Evolutionary conservation across 805 yeast species (phyloP), one percentile per base, ranked within the genome.

Genomic region (Isabelozyma gotoi): DNA sequence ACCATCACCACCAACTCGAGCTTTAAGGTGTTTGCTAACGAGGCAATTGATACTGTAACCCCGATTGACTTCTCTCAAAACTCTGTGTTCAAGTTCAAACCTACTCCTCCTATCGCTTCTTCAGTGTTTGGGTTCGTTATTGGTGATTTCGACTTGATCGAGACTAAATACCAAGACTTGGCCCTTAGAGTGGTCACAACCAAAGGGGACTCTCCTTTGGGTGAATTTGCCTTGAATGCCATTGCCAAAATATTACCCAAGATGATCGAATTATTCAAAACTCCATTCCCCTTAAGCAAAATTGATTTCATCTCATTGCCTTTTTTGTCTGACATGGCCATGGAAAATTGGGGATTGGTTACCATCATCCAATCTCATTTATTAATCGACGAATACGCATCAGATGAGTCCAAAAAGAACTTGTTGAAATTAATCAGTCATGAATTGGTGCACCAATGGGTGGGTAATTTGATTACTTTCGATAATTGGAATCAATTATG

Each of bases 381-480:
- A 10, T 52, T 63, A 19, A 31, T 60, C 14, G 57, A 58, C 33
- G 63, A 59, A n/a, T 3, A 29, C 2, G 32, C 41, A 0, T 50
- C 60, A 2, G 61, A 66, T 32, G 42, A 41, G 1, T 51, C 44
- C 2, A 69, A 68, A 47, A 55, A 33, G 7, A 70, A 64, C 44
- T 55, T 80, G 18, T 65, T 78, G 47, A 85, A 82, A 53, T 70
- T 86, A 36, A 55, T 87, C 7, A 81, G 79, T 1, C 95, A 87
- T 59, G 91, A 86, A 55, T 55, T 86, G 48, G 81, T 85, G 20
- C 95, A 87, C 58, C 92, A 86, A 64, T 87, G 89, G 88, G 62
- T 87, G 44, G 95, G 94, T 7, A 81, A 87, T 50, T 67, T 72
- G 50, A 74, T 85, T 2, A 70, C 87, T 1, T 84, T 85, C 53